These are phyloP conservation scores for Colletotrichum lindemuthianum DNA, from an alignment of 2,329 filamentous ascomycete genomes.

Conservation along the genomic window DNA sequence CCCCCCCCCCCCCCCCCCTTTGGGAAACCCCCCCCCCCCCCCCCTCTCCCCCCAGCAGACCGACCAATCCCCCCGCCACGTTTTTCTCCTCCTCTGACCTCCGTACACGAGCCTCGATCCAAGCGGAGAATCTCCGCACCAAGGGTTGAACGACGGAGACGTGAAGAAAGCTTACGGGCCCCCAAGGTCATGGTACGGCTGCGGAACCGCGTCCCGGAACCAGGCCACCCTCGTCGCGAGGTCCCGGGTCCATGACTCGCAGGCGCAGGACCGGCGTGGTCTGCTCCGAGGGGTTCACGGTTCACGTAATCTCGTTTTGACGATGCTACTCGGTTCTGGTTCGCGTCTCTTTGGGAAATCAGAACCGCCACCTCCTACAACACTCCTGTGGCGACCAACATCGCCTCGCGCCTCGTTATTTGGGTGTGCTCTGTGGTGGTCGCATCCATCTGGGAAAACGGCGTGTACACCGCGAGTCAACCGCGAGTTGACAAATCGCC, in stretches of 20 bases:
- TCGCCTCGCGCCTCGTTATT: conserved; percentile 16
- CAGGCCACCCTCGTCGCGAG: conserved; percentile 18
- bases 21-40: not conserved
- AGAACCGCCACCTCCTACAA: conserved; percentile 11
- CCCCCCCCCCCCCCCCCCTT: not conserved
- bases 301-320: conserved; percentile 1
- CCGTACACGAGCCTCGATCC: conserved; percentile 10
- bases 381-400: not conserved
- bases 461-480: conserved; percentile 11
- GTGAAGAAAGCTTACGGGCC: conserved; percentile 23
- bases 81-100: conserved; percentile 12
- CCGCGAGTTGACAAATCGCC: not conserved
- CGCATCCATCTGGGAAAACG: not conserved
- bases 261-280: not conserved
- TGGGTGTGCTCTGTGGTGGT: not conserved
- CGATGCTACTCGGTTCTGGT: conserved; percentile 10
- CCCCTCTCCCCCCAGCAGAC: not conserved
- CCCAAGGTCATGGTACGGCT: conserved; percentile 32
- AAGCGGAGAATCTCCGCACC: conserved; percentile 32
- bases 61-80: conserved; percentile 33
- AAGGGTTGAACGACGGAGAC: conserved; percentile 15
- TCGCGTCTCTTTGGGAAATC: conserved; percentile 11
- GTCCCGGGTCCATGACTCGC: conserved; percentile 28
- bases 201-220: conserved; percentile 28
- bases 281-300: not conserved